These are phyloP conservation scores for Phaeosphaeria sp. DNA, from an alignment of 2,329 filamentous ascomycete genomes.

Conservation along the genomic window DNA sequence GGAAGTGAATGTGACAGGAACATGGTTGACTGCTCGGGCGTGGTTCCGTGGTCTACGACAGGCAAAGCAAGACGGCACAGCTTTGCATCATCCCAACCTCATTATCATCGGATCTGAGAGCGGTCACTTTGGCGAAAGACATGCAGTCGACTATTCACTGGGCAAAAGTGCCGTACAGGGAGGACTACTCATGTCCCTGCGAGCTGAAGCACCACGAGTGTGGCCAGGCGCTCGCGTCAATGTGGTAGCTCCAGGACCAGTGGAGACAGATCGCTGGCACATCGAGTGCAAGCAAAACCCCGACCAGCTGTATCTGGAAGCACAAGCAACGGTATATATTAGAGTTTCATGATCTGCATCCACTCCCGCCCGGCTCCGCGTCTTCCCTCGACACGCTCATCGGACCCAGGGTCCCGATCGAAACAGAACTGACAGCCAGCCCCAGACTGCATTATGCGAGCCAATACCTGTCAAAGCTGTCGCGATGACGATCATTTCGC, in stretches of 20 bases:
- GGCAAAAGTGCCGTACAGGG: constrained; percentile 56
- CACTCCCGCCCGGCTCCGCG: neutral
- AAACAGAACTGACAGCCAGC: neutral
- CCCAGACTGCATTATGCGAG: constrained; percentile 45
- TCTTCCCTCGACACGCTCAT: neutral
- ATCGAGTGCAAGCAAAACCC: constrained; percentile 51
- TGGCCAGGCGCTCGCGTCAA: constrained; percentile 52
- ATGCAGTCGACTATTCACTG: constrained; percentile 54
- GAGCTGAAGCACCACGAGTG: constrained; percentile 50
- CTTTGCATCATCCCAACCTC: constrained; percentile 44
- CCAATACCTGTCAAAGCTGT: constrained; percentile 51
- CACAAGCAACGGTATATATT: constrained; percentile 50
- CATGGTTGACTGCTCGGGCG: constrained; percentile 49
- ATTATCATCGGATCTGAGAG: constrained; percentile 57
- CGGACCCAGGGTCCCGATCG: neutral
- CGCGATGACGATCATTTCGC: constrained; percentile 53
- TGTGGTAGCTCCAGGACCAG: constrained; percentile 56
- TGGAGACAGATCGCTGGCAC: constrained; percentile 53
- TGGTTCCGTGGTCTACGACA: constrained; percentile 52
- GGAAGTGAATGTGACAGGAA: constrained; percentile 51
- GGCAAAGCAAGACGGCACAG: constrained; percentile 19
- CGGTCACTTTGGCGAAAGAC: constrained; percentile 53
- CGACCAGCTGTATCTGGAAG: constrained; percentile 50
- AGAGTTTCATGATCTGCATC: neutral
- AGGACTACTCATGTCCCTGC: constrained; percentile 52